Evolutionary conservation across 805 yeast genomes (phyloP).

Genomic region (Hanseniaspora occidentalis): DNA sequence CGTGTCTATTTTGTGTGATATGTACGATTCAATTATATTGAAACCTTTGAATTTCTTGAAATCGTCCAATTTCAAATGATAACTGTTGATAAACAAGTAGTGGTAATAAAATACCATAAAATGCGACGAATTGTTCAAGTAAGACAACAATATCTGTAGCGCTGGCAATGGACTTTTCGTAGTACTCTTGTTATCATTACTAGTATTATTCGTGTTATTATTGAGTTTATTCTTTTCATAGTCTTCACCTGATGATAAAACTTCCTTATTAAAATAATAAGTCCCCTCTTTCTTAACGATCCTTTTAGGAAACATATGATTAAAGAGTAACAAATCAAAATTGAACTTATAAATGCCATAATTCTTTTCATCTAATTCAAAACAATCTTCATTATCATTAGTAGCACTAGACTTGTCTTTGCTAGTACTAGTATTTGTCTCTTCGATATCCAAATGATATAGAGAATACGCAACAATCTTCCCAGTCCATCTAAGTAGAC

Average conservation of each 20-base stretch:
- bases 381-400: neutral
- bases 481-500: neutral
- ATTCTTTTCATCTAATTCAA: too few species aligned
- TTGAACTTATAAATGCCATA: too few species aligned
- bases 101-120: slow-evolving; percentile 22
- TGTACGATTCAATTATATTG: slow-evolving; percentile 11
- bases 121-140: slow-evolving; percentile 17
- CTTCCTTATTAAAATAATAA: neutral
- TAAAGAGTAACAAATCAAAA: neutral
- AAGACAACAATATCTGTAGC: slow-evolving; percentile 20
- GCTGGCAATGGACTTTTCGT: too few species aligned
- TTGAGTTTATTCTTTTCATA: neutral
- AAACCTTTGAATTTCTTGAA: slow-evolving; percentile 12
- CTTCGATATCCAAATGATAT: neutral
- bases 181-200: neutral
- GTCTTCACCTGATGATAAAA: too few species aligned
- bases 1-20: slow-evolving; percentile 9
- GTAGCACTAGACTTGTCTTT: too few species aligned
- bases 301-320: neutral
- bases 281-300: neutral
- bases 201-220: neutral
- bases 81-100: slow-evolving; percentile 18
- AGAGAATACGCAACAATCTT: neutral
- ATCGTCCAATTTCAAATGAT: slow-evolving; percentile 3
- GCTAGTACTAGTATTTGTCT: neutral